These are phyloP conservation scores for Lachancea meyersii DNA, from an alignment of 805 yeast species.

Conservation along the genomic window DNA sequence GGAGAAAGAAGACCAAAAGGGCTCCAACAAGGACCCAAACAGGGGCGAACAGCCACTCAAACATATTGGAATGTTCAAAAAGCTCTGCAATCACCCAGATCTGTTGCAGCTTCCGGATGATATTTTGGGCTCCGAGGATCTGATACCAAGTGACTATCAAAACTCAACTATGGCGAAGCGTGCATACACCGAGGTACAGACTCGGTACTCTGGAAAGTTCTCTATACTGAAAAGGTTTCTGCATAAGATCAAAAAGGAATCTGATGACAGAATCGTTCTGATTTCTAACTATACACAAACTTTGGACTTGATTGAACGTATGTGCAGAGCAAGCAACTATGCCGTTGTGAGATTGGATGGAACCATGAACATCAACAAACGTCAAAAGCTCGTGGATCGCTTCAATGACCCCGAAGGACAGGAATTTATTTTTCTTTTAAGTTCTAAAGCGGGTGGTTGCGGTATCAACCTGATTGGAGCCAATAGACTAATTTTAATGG, in stretches of 20 bases:
- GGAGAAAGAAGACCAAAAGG: slow-evolving; percentile 21
- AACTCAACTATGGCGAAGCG: slow-evolving; percentile 14
- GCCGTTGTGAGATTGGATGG: slow-evolving; percentile 86
- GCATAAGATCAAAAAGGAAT: slow-evolving; percentile 64
- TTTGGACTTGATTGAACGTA: slow-evolving; percentile 76
- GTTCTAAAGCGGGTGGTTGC: slow-evolving; percentile 98
- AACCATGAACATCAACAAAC: slow-evolving; percentile 81
- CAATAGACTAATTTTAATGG: slow-evolving; percentile 78
- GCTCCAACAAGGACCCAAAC: background rate
- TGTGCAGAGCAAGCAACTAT: slow-evolving; percentile 71
- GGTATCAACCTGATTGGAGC: slow-evolving; percentile 97
- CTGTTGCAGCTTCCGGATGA: slow-evolving; percentile 70
- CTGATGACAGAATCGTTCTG: slow-evolving; percentile 90
- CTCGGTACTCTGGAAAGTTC: slow-evolving; percentile 84
- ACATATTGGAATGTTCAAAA: slow-evolving; percentile 83
- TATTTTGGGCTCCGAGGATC: slow-evolving; percentile 45
- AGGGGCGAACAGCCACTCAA: slow-evolving; percentile 61
- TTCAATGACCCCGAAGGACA: slow-evolving; percentile 83
- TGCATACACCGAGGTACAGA: slow-evolving; percentile 44
- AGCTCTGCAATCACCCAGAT: slow-evolving; percentile 92
- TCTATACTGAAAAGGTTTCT: slow-evolving; percentile 78
- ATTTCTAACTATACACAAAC: slow-evolving; percentile 95
- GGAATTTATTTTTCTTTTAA: slow-evolving; percentile 81
- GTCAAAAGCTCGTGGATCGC: slow-evolving; percentile 86
- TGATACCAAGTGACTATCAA: slow-evolving; percentile 70